Evolutionary conservation across 2,329 filamentous ascomycete genomes (phyloP).

Genomic region (Metarhizium rileyi): DNA sequence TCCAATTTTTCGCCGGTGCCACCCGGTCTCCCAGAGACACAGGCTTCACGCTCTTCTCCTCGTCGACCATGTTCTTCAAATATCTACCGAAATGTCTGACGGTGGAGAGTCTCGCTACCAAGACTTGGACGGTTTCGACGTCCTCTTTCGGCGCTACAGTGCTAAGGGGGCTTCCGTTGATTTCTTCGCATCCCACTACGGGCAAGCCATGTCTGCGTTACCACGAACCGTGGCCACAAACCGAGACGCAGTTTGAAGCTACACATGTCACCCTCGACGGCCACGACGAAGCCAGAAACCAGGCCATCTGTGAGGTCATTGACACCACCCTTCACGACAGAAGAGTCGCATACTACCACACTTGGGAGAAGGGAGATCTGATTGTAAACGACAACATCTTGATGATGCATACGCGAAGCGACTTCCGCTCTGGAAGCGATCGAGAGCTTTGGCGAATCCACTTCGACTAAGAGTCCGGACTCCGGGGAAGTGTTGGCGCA

Average conservation of each 20-base stretch:
- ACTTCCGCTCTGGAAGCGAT: slow-evolving; percentile 32
- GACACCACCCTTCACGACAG: slow-evolving; percentile 37
- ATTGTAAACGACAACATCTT: slow-evolving; percentile 42
- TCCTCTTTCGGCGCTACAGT: slow-evolving; percentile 34
- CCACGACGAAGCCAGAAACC: slow-evolving; percentile 19
- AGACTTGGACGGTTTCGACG: slow-evolving; percentile 41
- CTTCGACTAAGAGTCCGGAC: slow-evolving; percentile 27
- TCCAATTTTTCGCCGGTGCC: slow-evolving; percentile 42
- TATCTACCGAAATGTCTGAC: slow-evolving; percentile 30
- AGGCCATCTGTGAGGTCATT: slow-evolving; percentile 28
- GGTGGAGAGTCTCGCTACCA: slow-evolving; percentile 23
- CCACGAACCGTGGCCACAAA: slow-evolving; percentile 43
- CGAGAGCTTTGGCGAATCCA: slow-evolving; percentile 42
- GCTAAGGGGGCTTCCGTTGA: slow-evolving; percentile 33
- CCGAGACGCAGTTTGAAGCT: slow-evolving; percentile 40
- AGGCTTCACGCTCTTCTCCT: slow-evolving; percentile 45
- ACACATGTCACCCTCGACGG: slow-evolving; percentile 34
- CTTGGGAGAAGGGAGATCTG: slow-evolving; percentile 46
- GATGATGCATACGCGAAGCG: slow-evolving; percentile 39
- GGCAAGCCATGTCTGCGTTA: slow-evolving; percentile 40
- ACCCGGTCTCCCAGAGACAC: slow-evolving; percentile 37
- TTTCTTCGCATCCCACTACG: slow-evolving; percentile 34
- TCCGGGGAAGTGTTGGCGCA: background rate
- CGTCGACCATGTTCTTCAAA: slow-evolving; percentile 38
- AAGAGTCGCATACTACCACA: slow-evolving; percentile 37